Evolutionary conservation across 2,329 filamentous ascomycete genomes (phyloP).

Genomic region (Venturia oleaginea): DNA sequence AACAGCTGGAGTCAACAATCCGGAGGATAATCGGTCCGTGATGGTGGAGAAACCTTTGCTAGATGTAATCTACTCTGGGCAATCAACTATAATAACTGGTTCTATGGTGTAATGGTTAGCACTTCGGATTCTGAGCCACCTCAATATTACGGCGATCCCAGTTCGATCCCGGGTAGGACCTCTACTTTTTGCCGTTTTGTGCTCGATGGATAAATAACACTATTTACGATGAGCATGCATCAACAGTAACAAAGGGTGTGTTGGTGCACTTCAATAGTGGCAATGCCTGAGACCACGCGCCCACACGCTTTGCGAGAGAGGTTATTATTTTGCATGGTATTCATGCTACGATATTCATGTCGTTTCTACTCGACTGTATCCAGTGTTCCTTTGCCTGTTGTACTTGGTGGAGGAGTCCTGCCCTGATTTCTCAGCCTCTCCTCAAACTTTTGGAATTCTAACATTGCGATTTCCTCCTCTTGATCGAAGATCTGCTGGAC

Average conservation of each 20-base stretch:
- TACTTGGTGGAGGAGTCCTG: slow-evolving; percentile 43
- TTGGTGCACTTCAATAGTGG: not conserved
- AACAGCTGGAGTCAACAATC: no score
- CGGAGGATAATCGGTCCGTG: no score
- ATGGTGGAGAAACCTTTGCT: no score
- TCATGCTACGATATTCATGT: no score
- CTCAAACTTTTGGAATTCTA: slow-evolving; percentile 91
- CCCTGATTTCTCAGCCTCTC: slow-evolving; percentile 63
- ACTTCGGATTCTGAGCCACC: slow-evolving; percentile 5
- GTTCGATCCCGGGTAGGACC: slow-evolving; percentile 9
- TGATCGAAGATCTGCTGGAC: slow-evolving; percentile 85
- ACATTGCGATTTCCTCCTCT: slow-evolving; percentile 78
- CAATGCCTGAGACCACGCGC: no score
- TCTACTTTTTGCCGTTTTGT: not conserved
- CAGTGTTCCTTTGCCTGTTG: slow-evolving; percentile 42
- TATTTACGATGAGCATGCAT: no score
- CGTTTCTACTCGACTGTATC: slow-evolving; percentile 37
- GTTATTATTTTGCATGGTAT: no score
- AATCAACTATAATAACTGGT: no score
- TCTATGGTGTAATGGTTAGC: slow-evolving; percentile 11
- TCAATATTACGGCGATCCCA: not conserved
- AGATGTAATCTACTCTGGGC: no score
- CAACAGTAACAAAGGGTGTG: no score
- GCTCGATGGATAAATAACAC: not conserved
- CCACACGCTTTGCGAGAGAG: no score